Base-by-base conservation (phyloP, 305 asterid genomes). In the Fraxinus floribunda region DNA sequence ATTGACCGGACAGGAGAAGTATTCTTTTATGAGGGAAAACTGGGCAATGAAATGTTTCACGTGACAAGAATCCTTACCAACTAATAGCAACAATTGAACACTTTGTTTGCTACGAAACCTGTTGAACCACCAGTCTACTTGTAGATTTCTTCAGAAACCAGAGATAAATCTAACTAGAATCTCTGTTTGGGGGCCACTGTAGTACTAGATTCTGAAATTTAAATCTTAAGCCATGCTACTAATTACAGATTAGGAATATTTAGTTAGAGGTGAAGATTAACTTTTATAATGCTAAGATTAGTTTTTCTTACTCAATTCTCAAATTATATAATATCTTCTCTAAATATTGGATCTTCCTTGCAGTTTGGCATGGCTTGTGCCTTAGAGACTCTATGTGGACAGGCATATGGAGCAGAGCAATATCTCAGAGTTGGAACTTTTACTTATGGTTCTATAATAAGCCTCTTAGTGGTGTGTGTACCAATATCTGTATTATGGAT, bases 381-480 rank as follows among this genome's bases (percentile, higher is more conserved):
- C 1, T 57, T 88, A 86, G 91, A 86, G 39, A 88, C 89, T 9
- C 80, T 86, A 0, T 88, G 89, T 62, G 89, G 91, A 57, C 91
- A 88, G 66, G 91, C 91, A 6, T 84, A 84, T 26, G 91, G 89
- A 84, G 91, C 88, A 24, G 76, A 22, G 57, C 86, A 86, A 22
- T 80, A 84, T 64, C 75, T 36, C 0, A 84, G 49, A 73, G 86
- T 88, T 0, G 91, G 89, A 38, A 81, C 84, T 29, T 86, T 78
- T 46, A 84, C 88, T 34, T 88, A 81, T 49, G 72, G 84, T 62
- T 80, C 88, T 18, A 70, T 86, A 16, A 44, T 82, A 32, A 83
- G 85, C 70, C 82, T 88, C 29, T 36, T 81, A 29, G 10, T 88
- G 11, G 80, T 77, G 15, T 86, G 83, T n/a, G 11, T 88, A 70